Base-by-base conservation (phyloP, 2,329 filamentous ascomycete species). In the Zymoseptoria ardabiliae region DNA sequence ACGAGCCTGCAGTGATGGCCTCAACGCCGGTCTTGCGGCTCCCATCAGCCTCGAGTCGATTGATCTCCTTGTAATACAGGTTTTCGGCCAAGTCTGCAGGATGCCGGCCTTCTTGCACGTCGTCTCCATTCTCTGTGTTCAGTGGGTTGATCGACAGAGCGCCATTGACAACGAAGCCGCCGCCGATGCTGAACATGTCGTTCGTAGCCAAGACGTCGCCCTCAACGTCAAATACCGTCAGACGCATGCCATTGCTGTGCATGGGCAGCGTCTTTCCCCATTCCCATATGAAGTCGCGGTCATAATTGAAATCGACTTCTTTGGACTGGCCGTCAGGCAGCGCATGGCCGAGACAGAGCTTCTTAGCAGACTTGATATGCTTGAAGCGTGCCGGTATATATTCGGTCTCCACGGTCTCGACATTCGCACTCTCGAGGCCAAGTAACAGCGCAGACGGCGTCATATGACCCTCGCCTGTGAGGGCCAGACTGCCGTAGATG, bases 401-500 rank as follows among this genome's bases (percentile, higher is more conserved):
- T 4, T 74, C 70, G 0, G 79, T 80, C 50, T 81, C 78, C 20
- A 81, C 77, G 0, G 77, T 77, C 68, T 80, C 79, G 7, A 81
- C 79, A 58, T 80, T 70, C 13, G 77, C 77, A 28, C 78, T 75
- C 65, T 81, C 79, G 0, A 81, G 74, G n/a, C 79, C 79, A 1
- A 81, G 72, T 8, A 81, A 70, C 22, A 81, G 66, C 2, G 79
- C 79, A 4, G 77, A 79, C 0, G 79, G 79, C 2, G 79, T 81
- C 79, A 81, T 81, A 62, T 80, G 79, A 50, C 79, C 79, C 64
- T 81, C 78, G 53, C 79, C 79, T 0, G 79, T 81, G 35, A 81
- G 74, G 0, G 79, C 79, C 59, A 81, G 71, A 63, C 78, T 81
- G 51, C 79, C 79, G 61, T 80, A 81, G 52, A 81, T 75, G 7